Evolutionary conservation across 805 yeast genomes (phyloP).

Genomic region (Yamadazyma ubonensis): DNA sequence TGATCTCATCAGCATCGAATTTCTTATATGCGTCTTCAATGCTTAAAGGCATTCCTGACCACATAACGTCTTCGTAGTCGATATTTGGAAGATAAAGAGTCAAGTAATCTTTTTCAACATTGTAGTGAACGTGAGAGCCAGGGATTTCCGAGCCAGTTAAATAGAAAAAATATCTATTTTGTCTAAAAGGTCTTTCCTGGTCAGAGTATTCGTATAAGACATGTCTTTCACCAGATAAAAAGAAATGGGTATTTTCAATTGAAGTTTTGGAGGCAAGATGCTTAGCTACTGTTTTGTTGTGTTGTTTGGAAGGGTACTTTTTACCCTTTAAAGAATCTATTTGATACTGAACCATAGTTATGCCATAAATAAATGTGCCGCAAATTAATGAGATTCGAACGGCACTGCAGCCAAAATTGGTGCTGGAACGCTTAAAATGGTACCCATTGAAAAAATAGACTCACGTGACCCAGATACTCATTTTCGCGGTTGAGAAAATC

Average conservation of each 20-base stretch:
- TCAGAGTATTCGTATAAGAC: constrained; percentile 75
- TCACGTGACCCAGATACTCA: constrained; percentile 2
- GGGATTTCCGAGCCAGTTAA: constrained; percentile 81
- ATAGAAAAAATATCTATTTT: constrained; percentile 87
- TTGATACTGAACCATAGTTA: constrained; percentile 4
- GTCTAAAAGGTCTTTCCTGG: constrained; percentile 75
- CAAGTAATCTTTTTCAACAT: constrained; percentile 51
- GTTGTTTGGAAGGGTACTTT: constrained; percentile 83
- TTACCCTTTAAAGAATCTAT: constrained; percentile 22
- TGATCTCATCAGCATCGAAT: constrained; percentile 82
- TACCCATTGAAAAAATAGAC: not conserved
- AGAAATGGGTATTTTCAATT: constrained; percentile 35
- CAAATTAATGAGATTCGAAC: constrained; percentile 1
- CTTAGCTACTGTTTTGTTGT: constrained; percentile 55
- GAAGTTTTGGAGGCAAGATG: constrained; percentile 31
- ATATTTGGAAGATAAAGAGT: constrained; percentile 78
- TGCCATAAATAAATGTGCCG: too few species aligned
- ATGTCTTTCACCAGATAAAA: constrained; percentile 59
- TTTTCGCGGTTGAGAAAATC: not conserved
- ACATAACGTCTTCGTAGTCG: constrained; percentile 88
- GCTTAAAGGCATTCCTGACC: constrained; percentile 88
- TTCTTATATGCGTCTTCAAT: constrained; percentile 59
- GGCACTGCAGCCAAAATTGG: too few species aligned
- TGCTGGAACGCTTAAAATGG: too few species aligned
- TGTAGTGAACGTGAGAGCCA: constrained; percentile 67